Conservation (phyloP, 306 rosid genomes). For the Cucurbita moschata region DNA sequence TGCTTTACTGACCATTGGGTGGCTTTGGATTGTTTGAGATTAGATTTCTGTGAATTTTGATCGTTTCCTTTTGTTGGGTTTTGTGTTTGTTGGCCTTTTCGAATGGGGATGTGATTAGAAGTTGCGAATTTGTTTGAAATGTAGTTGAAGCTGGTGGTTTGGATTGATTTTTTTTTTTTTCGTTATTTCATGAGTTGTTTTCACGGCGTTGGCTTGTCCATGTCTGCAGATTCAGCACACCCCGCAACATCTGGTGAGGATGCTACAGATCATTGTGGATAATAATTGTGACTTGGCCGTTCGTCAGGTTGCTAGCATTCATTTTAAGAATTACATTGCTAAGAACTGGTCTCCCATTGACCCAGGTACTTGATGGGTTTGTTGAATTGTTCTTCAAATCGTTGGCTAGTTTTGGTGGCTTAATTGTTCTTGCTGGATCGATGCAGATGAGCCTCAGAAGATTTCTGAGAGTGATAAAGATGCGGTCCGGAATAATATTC, state of each 20-base stretch:
- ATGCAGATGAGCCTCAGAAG: conserved; percentile 56
- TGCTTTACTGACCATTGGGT: not conserved
- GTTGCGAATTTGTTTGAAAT: not conserved
- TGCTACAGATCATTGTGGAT: conserved; percentile 83
- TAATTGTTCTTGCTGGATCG: conserved; percentile 7
- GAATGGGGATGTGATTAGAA: not conserved
- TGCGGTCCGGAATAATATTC: conserved; percentile 65
- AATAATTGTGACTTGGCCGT: conserved; percentile 67
- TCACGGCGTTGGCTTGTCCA: not conserved
- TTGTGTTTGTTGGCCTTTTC: not conserved
- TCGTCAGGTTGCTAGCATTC: conserved; percentile 93
- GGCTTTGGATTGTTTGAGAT: not conserved
- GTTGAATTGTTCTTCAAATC: conserved; percentile 5
- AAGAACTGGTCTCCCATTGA: conserved; percentile 83
- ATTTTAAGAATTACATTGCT: conserved; percentile 84
- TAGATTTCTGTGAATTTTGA: not conserved
- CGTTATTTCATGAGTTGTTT: not conserved
- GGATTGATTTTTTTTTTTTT: not conserved
- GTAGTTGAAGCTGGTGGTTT: not conserved
- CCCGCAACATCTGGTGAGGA: conserved; percentile 87
- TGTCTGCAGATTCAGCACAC: conserved; percentile 60
- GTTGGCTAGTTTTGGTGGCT: conserved; percentile 7
- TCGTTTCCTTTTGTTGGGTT: not conserved
- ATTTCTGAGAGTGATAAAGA: conserved; percentile 70
- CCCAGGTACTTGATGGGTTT: conserved; percentile 33